These are phyloP conservation scores for Colletotrichum lentis DNA, from an alignment of 2,329 filamentous ascomycete genomes.

Conservation along the genomic window DNA sequence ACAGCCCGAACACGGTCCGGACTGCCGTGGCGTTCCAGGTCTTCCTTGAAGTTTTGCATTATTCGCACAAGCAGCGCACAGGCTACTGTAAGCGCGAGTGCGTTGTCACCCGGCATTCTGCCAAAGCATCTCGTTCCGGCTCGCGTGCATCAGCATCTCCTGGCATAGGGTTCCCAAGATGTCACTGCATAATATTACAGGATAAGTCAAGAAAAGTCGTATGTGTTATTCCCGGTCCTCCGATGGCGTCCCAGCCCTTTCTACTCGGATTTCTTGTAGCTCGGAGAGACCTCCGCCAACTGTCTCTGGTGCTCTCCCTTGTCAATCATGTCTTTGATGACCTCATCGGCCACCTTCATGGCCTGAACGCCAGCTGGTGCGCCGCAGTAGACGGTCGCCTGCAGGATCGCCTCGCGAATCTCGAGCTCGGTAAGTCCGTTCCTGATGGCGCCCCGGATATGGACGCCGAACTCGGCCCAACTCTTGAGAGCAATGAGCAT, in stretches of 20 bases:
- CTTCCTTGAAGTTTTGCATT: background rate
- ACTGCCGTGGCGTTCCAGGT: background rate
- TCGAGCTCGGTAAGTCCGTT: slow-evolving; percentile 67
- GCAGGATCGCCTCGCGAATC: slow-evolving; percentile 60
- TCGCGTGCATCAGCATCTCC: no score
- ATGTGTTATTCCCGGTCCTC: background rate
- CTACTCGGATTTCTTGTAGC: slow-evolving; percentile 9
- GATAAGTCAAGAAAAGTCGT: background rate
- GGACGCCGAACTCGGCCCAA: slow-evolving; percentile 65
- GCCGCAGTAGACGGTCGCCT: slow-evolving; percentile 54
- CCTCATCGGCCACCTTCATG: slow-evolving; percentile 42
- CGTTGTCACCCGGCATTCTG: background rate
- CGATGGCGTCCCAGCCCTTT: background rate
- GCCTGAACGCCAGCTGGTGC: slow-evolving; percentile 53
- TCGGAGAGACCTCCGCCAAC: slow-evolving; percentile 31
- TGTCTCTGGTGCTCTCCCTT: slow-evolving; percentile 42
- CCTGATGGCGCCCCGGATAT: slow-evolving; percentile 67
- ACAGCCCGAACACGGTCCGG: no score
- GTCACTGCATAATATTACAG: no score
- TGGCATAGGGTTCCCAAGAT: no score
- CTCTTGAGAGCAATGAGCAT: slow-evolving; percentile 70
- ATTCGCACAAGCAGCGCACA: slow-evolving; percentile 3
- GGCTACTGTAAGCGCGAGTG: background rate
- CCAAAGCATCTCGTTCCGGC: no score
- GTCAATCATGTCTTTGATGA: slow-evolving; percentile 42